A percentile compares a stretch with the other conserved stretches of the same genome.
Evolutionary conservation across 1,139 yeast species (phyloP).

Genomic region (Suhomyces choctaworum): DNA sequence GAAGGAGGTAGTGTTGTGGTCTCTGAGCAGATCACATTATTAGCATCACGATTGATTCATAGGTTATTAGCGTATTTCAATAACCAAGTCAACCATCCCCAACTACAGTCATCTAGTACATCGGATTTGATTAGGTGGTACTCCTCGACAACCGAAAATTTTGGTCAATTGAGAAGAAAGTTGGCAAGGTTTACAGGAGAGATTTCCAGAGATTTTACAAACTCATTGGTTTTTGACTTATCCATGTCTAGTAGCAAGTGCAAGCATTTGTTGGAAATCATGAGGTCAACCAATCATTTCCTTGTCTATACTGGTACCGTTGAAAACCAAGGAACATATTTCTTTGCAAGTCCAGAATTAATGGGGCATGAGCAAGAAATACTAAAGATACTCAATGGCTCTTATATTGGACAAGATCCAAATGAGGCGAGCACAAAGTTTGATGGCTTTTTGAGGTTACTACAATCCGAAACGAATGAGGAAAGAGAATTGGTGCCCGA

Average conservation of each 20-base stretch:
- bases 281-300: slow-evolving; percentile 71
- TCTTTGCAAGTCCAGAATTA: slow-evolving; percentile 66
- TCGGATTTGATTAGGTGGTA: slow-evolving; percentile 78
- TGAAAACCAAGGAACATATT: slow-evolving; percentile 74
- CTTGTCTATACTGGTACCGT: slow-evolving; percentile 73
- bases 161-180: slow-evolving; percentile 83
- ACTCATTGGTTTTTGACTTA: slow-evolving; percentile 68
- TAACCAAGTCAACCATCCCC: slow-evolving; percentile 69
- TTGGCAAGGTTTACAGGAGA: slow-evolving; percentile 74
- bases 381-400: slow-evolving; percentile 44
- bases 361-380: slow-evolving; percentile 46
- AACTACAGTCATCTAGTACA: slow-evolving; percentile 40
- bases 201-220: slow-evolving; percentile 71
- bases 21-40: slow-evolving; percentile 69
- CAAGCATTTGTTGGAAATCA: slow-evolving; percentile 54
- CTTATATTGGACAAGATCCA: slow-evolving; percentile 43
- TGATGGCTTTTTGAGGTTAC: slow-evolving; percentile 30
- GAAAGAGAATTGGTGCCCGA: slow-evolving; percentile 8
- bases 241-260: slow-evolving; percentile 50
- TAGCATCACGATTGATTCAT: slow-evolving; percentile 67
- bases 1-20: slow-evolving; percentile 86
- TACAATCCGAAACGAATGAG: slow-evolving; percentile 5
- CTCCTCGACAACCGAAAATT: slow-evolving; percentile 77
- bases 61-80: slow-evolving; percentile 71
- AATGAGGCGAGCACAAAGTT: slow-evolving; percentile 30